These are phyloP conservation scores for Grosmannia serpens DNA, from an alignment of 2,329 filamentous ascomycete species.

Conservation along the genomic window DNA sequence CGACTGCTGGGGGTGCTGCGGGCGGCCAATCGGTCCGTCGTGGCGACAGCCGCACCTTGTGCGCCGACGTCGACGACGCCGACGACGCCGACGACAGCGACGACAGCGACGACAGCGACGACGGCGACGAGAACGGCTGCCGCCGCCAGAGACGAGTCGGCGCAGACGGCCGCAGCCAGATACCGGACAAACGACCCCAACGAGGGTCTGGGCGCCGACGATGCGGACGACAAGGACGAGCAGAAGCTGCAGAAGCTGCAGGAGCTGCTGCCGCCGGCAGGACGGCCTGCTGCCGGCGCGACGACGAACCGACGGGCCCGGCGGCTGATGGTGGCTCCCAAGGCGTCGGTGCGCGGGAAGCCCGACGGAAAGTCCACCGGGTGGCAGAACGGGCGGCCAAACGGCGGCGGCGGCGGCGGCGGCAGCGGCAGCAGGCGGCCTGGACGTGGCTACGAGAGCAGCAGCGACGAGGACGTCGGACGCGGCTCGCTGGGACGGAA, in stretches of 20 bases:
- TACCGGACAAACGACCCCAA: not conserved
- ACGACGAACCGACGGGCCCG: not conserved
- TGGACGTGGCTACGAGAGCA: slow-evolving; percentile 9
- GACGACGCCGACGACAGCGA: too few species aligned
- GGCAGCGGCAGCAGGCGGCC: not conserved
- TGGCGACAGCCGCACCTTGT: too few species aligned
- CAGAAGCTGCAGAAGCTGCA: not conserved
- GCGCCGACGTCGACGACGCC: too few species aligned
- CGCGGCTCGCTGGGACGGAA: slow-evolving; percentile 17
- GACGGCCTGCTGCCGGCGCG: not conserved
- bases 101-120: not conserved
- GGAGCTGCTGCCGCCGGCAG: not conserved
- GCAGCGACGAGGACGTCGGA: slow-evolving; percentile 21
- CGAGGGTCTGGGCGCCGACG: not conserved
- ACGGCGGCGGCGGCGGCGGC: not conserved
- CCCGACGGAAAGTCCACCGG: not conserved
- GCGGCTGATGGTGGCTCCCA: slow-evolving; percentile 2
- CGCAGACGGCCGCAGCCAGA: too few species aligned
- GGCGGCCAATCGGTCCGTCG: too few species aligned
- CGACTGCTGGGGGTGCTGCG: too few species aligned
- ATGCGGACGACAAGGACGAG: not conserved
- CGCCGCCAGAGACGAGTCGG: too few species aligned
- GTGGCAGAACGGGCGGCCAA: not conserved
- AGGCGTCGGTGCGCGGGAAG: too few species aligned
- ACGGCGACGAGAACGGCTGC: not conserved